Evolutionary conservation across 2,329 filamentous ascomycete species (phyloP).

Genomic region (Aspergillus texensis): DNA sequence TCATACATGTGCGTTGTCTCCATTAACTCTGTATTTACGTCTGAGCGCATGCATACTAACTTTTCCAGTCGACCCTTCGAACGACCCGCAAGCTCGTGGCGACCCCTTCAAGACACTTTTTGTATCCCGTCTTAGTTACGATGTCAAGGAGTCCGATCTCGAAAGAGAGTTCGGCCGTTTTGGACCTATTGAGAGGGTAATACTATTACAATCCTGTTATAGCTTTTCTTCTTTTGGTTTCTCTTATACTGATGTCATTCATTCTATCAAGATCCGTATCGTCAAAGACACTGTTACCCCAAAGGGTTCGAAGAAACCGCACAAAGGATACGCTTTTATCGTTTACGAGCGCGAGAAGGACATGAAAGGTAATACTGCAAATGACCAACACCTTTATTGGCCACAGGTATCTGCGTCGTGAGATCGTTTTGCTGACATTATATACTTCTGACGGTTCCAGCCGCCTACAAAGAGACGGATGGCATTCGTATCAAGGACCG

Average conservation of each 20-base stretch:
- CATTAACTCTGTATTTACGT: neutral
- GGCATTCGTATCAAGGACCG: conserved; percentile 91
- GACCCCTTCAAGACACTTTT: conserved; percentile 96
- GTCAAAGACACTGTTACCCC: conserved; percentile 70
- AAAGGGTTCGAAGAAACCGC: conserved; percentile 78
- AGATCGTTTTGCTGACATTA: conserved; percentile 40
- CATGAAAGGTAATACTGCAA: conserved; percentile 81
- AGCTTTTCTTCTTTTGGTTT: neutral
- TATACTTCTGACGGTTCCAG: conserved; percentile 58
- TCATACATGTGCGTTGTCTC: conserved; percentile 59
- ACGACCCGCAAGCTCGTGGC: conserved; percentile 86
- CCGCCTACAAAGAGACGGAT: conserved; percentile 86
- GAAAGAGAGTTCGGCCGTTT: conserved; percentile 93
- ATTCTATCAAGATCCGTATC: conserved; percentile 72
- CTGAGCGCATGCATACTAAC: conserved; percentile 5
- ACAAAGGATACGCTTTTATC: conserved; percentile 93
- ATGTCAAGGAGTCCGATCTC: conserved; percentile 83
- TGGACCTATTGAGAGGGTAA: conserved; percentile 87
- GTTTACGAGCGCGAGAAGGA: conserved; percentile 97
- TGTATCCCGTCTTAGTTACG: conserved; percentile 85
- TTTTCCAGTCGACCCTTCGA: conserved; percentile 70
- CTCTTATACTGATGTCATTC: conserved; percentile 20
- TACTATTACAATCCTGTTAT: conserved; percentile 28
- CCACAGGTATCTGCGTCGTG: conserved; percentile 9
- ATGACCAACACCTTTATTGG: conserved; percentile 16